Evolutionary conservation across 2,329 filamentous ascomycete genomes (phyloP).

Genomic region (Cladophialophora carrionii): DNA sequence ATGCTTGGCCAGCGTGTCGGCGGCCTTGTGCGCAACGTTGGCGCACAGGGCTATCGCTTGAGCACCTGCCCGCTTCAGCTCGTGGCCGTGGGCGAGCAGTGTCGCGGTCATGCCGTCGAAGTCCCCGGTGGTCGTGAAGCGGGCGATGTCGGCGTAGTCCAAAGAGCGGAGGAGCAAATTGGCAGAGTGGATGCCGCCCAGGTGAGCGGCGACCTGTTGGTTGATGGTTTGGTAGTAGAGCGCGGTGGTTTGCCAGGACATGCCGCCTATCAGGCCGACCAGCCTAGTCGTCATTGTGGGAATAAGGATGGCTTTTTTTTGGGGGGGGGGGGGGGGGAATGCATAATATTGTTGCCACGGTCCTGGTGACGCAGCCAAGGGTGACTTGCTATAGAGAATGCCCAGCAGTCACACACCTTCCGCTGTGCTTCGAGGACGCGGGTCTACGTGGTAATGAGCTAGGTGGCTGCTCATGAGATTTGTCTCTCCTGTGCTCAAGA

Average conservation of each 20-base stretch:
- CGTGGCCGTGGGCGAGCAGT: slow-evolving; percentile 4
- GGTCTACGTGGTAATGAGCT: neutral
- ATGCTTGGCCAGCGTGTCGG: slow-evolving; percentile 14
- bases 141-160: slow-evolving; percentile 23
- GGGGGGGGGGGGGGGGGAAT: neutral
- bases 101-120: slow-evolving; percentile 20
- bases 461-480: neutral
- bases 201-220: slow-evolving; percentile 31
- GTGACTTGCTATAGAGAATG: too few species aligned
- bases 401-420: neutral
- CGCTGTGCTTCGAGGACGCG: neutral
- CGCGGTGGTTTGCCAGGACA: slow-evolving; percentile 22
- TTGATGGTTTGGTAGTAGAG: slow-evolving; percentile 28
- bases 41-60: slow-evolving; percentile 20
- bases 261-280: slow-evolving; percentile 28
- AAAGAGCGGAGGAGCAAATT: slow-evolving; percentile 23
- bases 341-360: too few species aligned
- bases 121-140: slow-evolving; percentile 3
- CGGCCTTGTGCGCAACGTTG: slow-evolving; percentile 28
- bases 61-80: slow-evolving; percentile 23
- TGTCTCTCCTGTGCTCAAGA: too few species aligned
- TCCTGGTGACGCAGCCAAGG: too few species aligned
- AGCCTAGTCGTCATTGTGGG: slow-evolving; percentile 1
- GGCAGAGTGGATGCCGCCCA: slow-evolving; percentile 26
- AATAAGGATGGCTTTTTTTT: neutral